Percentiles rank a stretch among this genome's conserved stretches.
Evolutionary conservation across 139 green algal genomes (phyloP).

Genomic region (Deuterostichococcus epilithicus): DNA sequence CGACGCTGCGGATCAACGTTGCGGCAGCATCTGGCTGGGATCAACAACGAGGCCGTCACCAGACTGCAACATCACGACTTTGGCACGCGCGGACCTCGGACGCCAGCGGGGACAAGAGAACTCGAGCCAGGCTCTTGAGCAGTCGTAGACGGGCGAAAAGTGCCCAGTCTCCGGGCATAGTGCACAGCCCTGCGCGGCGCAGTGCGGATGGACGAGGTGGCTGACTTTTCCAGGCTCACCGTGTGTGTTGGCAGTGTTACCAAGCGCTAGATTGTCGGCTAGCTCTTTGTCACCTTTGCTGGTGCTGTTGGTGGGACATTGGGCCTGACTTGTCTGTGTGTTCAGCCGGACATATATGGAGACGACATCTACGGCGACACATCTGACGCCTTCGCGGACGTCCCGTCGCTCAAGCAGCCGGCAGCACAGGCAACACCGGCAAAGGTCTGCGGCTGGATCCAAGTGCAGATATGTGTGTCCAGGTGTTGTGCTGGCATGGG

Average conservation of each 20-base stretch:
- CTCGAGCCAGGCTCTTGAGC: no score
- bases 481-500: neutral
- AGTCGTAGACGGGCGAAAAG: no score
- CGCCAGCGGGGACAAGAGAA: no score
- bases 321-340: no score
- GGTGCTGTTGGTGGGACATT: neutral
- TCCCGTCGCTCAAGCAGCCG: neutral
- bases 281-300: neutral
- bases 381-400: neutral
- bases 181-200: no score
- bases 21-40: no score
- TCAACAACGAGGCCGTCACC: no score
- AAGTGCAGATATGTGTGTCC: neutral
- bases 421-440: neutral
- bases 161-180: no score
- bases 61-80: no score
- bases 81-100: no score
- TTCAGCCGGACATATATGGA: constrained; percentile 26
- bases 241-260: neutral
- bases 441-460: neutral
- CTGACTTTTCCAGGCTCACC: neutral
- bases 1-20: no score
- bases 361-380: constrained; percentile 17
- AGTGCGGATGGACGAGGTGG: neutral
- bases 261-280: neutral